Evolutionary conservation across 2,329 filamentous ascomycete genomes (phyloP).

Genomic region (Colletotrichum ledebouriae): DNA sequence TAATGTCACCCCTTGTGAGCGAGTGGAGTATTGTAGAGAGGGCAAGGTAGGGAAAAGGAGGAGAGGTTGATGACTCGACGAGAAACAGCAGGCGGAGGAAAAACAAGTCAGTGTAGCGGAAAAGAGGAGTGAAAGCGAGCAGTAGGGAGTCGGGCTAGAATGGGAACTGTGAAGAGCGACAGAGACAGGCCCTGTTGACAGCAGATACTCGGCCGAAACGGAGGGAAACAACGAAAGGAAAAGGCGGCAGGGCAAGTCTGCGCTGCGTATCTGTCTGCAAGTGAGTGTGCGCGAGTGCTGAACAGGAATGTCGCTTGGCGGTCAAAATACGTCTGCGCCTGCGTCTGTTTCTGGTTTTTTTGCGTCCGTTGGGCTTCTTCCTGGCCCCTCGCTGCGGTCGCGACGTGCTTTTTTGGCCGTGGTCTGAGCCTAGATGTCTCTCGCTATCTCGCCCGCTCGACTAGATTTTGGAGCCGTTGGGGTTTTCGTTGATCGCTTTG

Average conservation of each 20-base stretch:
- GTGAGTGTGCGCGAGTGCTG: constrained; percentile 25
- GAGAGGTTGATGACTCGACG: constrained; percentile 40
- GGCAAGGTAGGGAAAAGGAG: constrained; percentile 41
- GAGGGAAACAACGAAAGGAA: constrained; percentile 39
- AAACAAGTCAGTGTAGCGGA: constrained; percentile 33
- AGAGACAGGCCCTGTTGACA: constrained; percentile 38
- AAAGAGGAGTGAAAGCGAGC: constrained; percentile 36
- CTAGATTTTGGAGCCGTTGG: constrained; percentile 27
- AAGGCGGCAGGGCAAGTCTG: constrained; percentile 37
- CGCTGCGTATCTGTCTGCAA: constrained; percentile 24
- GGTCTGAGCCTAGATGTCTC: constrained; percentile 31
- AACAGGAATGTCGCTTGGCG: constrained; percentile 30
- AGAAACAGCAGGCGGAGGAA: constrained; percentile 36
- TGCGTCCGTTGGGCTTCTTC: constrained; percentile 13
- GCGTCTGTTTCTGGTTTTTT: constrained; percentile 26
- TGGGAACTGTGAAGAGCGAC: constrained; percentile 37
- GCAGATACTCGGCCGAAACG: constrained; percentile 38
- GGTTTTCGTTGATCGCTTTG: constrained; percentile 35
- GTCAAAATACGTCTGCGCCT: constrained; percentile 35
- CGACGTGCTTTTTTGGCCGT: constrained; percentile 33
- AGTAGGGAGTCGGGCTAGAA: constrained; percentile 42
- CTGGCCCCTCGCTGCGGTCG: constrained; percentile 27
- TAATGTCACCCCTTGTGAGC: constrained; percentile 43
- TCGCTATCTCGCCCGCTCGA: constrained; percentile 29
- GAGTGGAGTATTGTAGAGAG: constrained; percentile 42